Percentiles rank a stretch among this genome's conserved stretches.
These are phyloP conservation scores for Acanthamoeba sp. DNA, from an alignment of 208 protist genomes.

Conservation along the genomic window DNA sequence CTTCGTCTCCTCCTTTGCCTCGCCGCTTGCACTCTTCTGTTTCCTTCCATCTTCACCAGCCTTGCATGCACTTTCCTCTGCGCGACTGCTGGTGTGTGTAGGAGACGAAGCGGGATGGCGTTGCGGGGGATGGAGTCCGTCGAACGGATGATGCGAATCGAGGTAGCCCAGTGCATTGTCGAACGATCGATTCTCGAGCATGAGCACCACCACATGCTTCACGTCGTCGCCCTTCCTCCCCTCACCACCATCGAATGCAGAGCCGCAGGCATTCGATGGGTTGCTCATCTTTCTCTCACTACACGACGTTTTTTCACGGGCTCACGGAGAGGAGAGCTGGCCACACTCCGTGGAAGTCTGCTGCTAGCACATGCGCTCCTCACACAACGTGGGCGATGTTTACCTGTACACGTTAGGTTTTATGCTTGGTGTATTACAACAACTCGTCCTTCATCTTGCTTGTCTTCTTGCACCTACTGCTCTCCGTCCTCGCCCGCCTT, in stretches of 20 bases:
- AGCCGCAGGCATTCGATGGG: background rate
- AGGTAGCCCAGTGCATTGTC: slow-evolving; percentile 59
- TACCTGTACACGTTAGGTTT: no score
- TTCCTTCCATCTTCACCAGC: background rate
- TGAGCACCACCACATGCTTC: slow-evolving; percentile 40
- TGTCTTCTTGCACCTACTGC: no score
- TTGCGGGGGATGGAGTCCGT: slow-evolving; percentile 7
- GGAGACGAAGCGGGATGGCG: background rate
- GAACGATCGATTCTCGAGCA: slow-evolving; percentile 54
- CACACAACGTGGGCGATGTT: no score
- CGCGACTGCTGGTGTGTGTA: background rate
- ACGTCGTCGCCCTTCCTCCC: background rate
- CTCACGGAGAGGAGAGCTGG: no score
- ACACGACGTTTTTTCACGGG: no score
- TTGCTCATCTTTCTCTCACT: background rate
- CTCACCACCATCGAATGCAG: background rate
- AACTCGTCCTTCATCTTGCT: no score
- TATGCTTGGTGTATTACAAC: no score
- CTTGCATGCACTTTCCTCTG: background rate
- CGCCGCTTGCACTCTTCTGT: background rate
- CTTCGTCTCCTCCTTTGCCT: background rate
- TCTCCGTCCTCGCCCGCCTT: no score
- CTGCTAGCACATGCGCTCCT: no score
- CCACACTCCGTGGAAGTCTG: no score
- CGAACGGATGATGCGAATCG: slow-evolving; percentile 27